phyloP scores from a whole-genome alignment of 768 basidiomycete genomes.

The Hortiboletus flavorubellus region DNA sequence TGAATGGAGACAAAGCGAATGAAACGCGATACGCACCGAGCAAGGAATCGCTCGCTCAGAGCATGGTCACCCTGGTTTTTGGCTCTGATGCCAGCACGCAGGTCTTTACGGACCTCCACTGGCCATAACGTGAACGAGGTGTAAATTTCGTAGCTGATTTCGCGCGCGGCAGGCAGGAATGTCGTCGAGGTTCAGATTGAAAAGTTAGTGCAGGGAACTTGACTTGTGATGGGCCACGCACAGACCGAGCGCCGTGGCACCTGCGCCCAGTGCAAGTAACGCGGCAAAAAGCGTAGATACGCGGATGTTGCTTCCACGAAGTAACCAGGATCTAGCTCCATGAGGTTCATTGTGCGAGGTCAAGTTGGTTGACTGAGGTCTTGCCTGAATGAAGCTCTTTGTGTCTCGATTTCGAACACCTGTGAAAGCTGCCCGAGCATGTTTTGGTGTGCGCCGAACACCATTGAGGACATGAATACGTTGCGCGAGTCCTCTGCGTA shows the following conservation, averaged over 20 bases:
- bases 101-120: constrained; percentile 53
- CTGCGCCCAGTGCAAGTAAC: constrained; percentile 37
- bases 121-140: constrained; percentile 65
- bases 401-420: not conserved
- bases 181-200: not conserved
- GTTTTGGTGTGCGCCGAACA: not conserved
- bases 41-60: constrained; percentile 50
- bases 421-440: not conserved
- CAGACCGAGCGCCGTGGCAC: constrained; percentile 43
- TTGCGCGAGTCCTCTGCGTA: constrained; percentile 2
- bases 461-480: not conserved
- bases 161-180: not conserved
- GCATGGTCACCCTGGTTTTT: constrained; percentile 54
- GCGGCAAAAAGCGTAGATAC: constrained; percentile 39
- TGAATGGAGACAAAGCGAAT: no score
- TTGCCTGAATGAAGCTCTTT: not conserved
- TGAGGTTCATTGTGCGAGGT: not conserved
- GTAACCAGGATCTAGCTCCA: not conserved
- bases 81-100: constrained; percentile 63
- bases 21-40: constrained; percentile 41
- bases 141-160: constrained; percentile 54
- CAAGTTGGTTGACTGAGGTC: constrained; percentile 12
- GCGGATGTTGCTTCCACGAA: constrained; percentile 23
- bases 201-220: not conserved
- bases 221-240: constrained; percentile 24